Conservation (phyloP, 2,329 filamentous ascomycete species). For the Scedosporium boydii region DNA sequence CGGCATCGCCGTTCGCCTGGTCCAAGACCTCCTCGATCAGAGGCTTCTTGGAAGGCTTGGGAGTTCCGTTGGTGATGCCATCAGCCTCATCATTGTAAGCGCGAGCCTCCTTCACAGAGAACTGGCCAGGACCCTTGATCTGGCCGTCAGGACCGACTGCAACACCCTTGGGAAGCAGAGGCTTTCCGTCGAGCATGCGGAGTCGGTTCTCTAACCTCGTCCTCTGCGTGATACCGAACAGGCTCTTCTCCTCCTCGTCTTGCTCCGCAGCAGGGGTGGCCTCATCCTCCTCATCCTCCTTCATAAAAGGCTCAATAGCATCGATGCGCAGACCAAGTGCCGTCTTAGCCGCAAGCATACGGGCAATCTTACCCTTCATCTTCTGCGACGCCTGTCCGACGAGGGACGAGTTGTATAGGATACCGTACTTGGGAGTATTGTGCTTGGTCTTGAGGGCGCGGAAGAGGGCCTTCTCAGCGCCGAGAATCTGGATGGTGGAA, state of each 20-base stretch:
- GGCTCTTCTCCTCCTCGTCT: slow-evolving; percentile 82
- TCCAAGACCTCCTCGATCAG: slow-evolving; percentile 36
- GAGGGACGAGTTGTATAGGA: slow-evolving; percentile 85
- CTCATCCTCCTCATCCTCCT: slow-evolving; percentile 52
- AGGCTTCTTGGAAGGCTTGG: slow-evolving; percentile 21
- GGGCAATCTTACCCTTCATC: slow-evolving; percentile 99
- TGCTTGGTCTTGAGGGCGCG: slow-evolving; percentile 98
- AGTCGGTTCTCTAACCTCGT: slow-evolving; percentile 68
- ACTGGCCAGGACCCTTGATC: slow-evolving; percentile 58
- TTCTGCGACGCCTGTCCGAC: slow-evolving; percentile 95
- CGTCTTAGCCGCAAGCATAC: slow-evolving; percentile 89
- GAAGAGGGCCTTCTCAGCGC: slow-evolving; percentile 98
- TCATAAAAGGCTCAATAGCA: slow-evolving; percentile 61
- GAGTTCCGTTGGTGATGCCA: slow-evolving; percentile 47
- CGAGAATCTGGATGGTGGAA: slow-evolving; percentile 94
- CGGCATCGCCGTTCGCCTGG: neutral
- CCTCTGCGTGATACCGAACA: slow-evolving; percentile 64
- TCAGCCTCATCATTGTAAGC: slow-evolving; percentile 96
- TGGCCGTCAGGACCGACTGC: slow-evolving; percentile 67
- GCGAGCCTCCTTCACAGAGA: slow-evolving; percentile 82
- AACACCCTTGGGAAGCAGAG: slow-evolving; percentile 66
- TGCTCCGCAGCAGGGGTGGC: slow-evolving; percentile 49
- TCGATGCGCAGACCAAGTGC: slow-evolving; percentile 90
- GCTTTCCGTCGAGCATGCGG: slow-evolving; percentile 80
- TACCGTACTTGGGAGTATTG: slow-evolving; percentile 95